Base-by-base conservation (phyloP, 148 eudicot genomes). In the Rhododendron molle region DNA sequence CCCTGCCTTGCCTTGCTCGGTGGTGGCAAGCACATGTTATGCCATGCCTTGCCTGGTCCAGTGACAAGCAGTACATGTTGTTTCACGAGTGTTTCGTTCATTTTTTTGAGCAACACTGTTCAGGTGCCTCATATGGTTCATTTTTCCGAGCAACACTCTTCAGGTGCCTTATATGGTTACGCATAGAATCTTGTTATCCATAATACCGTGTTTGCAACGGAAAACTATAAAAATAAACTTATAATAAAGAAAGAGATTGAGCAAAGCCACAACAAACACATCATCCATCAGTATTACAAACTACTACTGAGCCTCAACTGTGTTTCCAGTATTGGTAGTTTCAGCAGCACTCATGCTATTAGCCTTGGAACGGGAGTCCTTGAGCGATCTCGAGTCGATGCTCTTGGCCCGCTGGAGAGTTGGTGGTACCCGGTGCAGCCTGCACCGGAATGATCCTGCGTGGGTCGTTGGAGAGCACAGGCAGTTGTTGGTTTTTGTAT, bases 381-480 rank as follows among this genome's bases (percentile, higher is more conserved):
- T 83, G 81, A n/a, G 49, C 5, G 58, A 18, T 8, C 5, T 38
- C 0, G 85, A 32, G 18, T 72, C 79, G 20, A 88, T 83, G 83
- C 90, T 91, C 46, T 84, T 88, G 72, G 89, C 78, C 40, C 90
- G 81, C 46, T 89, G 91, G 40, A 91, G 77, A 34, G 21, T 0
- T 21, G 18, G 76, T 30, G 20, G 54, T 23, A 58, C 44, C 14
- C 92, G 88, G 87, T 91, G 93, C 26, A 91, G 93, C 15, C 92
- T 85, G 77, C 93, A 91, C 74, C 92, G 62, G 83, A 90, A 91
- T 34, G 93, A 91, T 11, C 93, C 91, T 7, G 83, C 90, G 36
- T 91, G 93, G 32, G 93, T 88, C 50, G 93, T 91, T 13, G 92
- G 92, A 7, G 92, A 91, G 85, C 93, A 90, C 14, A 91, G 91